Evolutionary conservation across 140 eudicot species (phyloP).

Genomic region (Cichorium intybus): DNA sequence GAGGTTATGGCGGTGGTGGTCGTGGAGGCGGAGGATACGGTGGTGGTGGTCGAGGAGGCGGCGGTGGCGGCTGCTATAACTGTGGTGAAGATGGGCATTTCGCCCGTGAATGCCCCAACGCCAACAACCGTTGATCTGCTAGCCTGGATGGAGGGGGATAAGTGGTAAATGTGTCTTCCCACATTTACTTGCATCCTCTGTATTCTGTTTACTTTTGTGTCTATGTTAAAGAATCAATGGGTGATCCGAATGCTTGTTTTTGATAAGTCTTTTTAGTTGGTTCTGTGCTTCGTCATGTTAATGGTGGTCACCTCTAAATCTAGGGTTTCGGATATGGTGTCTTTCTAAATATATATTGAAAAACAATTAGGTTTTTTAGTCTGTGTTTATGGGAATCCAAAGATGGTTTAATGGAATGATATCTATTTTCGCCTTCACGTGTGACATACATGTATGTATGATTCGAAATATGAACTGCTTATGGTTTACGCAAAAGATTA

Average conservation of each 20-base stretch:
- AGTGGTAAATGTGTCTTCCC: constrained; percentile 25
- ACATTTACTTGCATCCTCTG: constrained; percentile 7
- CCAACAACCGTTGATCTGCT: constrained; percentile 29
- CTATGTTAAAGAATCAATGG: constrained; percentile 21
- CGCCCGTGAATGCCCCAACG: constrained; percentile 32
- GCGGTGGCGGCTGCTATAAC: constrained; percentile 31
- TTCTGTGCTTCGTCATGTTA: background rate
- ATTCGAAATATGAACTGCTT: constrained; percentile 8
- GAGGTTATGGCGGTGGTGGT: constrained; percentile 10
- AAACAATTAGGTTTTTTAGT: constrained; percentile 1
- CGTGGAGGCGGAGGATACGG: background rate
- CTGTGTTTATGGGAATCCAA: constrained; percentile 18
- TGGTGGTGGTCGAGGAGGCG: constrained; percentile 12
- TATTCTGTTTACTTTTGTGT: background rate
- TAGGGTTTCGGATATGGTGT: constrained; percentile 14
- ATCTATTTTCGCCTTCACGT: background rate
- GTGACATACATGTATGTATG: constrained; percentile 15
- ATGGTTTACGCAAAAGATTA: background rate
- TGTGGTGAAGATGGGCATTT: constrained; percentile 42
- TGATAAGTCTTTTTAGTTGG: background rate
- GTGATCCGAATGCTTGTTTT: constrained; percentile 15
- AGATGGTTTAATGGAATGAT: constrained; percentile 18
- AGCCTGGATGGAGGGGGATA: background rate
- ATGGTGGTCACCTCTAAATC: constrained; percentile 5
- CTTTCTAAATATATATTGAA: constrained; percentile 14